These are phyloP conservation scores for Pseudozyma sp. DNA, from an alignment of 1,284 basidiomycete genomes.

Conservation along the genomic window DNA sequence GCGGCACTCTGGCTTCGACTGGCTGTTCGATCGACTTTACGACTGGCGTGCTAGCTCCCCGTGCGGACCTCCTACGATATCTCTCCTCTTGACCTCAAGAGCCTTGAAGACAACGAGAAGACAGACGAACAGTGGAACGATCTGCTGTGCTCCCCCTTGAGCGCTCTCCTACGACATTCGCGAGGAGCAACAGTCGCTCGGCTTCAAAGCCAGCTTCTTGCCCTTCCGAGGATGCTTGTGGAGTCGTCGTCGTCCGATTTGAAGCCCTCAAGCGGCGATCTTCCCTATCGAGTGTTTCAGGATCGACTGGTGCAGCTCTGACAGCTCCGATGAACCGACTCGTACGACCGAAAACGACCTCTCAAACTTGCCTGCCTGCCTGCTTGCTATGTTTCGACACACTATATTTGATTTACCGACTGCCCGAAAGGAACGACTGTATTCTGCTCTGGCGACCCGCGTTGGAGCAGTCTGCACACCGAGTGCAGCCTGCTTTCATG, in stretches of 20 bases:
- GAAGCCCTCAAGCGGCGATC: conserved; percentile 47
- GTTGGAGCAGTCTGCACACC: conserved; percentile 21
- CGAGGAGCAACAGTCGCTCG: conserved; percentile 10
- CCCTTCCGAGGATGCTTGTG: conserved; percentile 3
- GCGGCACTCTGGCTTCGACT: conserved; percentile 19
- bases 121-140: conserved; percentile 2
- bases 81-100: conserved; percentile 9
- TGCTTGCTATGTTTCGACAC: conserved; percentile 20
- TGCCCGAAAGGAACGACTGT: conserved; percentile 13
- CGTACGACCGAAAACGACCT: conserved; percentile 15
- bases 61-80: conserved; percentile 7
- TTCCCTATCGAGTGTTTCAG: conserved; percentile 9
- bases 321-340: conserved; percentile 13
- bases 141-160: conserved; percentile 6
- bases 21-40: conserved; percentile 23
- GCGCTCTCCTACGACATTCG: conserved; percentile 12
- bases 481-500: conserved; percentile 8
- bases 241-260: conserved; percentile 24
- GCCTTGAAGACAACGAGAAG: conserved; percentile 7
- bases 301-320: conserved; percentile 15
- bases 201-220: conserved; percentile 39
- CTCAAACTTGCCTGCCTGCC: conserved; percentile 15
- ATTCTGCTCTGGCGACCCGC: conserved; percentile 46
- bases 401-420: conserved; percentile 12
- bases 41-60: conserved; percentile 29